A percentile compares a stretch with the other conserved stretches of the same genome.
Evolutionary conservation across 169 alveolate species (phyloP).

Genomic region (Babesia bigemina): DNA sequence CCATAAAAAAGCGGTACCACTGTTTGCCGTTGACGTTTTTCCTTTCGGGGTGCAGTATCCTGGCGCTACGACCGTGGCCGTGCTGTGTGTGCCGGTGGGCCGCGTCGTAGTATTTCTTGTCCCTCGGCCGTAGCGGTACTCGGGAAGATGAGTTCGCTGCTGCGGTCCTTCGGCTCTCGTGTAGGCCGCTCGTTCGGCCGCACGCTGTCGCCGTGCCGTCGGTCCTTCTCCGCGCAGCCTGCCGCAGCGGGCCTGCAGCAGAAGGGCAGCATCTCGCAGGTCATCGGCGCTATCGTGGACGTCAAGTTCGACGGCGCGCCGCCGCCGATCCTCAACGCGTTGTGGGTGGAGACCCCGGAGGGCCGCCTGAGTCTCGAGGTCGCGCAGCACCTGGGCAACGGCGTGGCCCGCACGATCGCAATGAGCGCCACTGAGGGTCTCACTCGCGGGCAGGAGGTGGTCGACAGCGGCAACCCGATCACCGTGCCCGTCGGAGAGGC

Average conservation of each 20-base stretch:
- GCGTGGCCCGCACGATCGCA: constrained; percentile 92
- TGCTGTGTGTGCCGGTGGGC: constrained; percentile 17
- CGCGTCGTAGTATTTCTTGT: not conserved
- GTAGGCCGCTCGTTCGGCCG: constrained; percentile 28
- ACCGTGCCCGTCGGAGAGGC: constrained; percentile 89
- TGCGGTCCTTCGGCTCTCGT: constrained; percentile 6
- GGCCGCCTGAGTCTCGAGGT: constrained; percentile 92
- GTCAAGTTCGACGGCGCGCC: constrained; percentile 93
- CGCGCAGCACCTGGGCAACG: constrained; percentile 94
- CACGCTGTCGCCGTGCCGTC: not conserved
- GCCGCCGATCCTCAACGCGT: constrained; percentile 93
- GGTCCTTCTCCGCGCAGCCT: constrained; percentile 23
- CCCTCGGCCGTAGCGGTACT: not conserved
- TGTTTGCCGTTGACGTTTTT: not conserved
- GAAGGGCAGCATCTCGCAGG: constrained; percentile 90
- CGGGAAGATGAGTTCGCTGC: constrained; percentile 12
- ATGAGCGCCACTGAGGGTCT: constrained; percentile 98
- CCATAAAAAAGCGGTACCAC: not conserved
- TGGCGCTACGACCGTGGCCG: constrained; percentile 6
- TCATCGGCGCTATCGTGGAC: constrained; percentile 97
- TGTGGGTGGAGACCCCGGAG: constrained; percentile 89
- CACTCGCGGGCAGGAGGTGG: constrained; percentile 92
- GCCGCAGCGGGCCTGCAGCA: constrained; percentile 33
- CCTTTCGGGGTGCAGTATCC: not conserved
- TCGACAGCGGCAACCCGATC: constrained; percentile 94